A percentile compares a stretch with the other conserved stretches of the same genome.
Evolutionary conservation across 805 yeast genomes (phyloP).

Genomic region (Yamadazyma tumulicola): DNA sequence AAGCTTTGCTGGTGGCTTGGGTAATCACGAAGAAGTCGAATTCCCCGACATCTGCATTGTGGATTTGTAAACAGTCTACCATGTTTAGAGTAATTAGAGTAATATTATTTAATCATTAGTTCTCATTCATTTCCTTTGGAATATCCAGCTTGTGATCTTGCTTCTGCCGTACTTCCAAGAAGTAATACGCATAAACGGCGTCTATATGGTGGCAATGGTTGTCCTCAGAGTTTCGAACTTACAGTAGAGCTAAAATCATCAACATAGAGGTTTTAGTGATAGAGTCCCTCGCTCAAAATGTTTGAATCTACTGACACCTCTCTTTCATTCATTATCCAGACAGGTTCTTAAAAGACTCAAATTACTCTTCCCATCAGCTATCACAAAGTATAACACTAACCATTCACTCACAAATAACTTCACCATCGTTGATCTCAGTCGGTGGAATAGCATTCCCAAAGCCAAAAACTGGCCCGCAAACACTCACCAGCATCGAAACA

Average conservation of each 20-base stretch:
- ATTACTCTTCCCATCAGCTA: constrained; percentile 45
- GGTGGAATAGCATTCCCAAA: no score
- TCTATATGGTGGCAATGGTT: no score
- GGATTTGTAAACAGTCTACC: constrained; percentile 14
- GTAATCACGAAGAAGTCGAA: constrained; percentile 38
- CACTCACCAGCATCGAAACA: not conserved
- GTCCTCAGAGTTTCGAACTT: not conserved
- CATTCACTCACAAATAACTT: not conserved
- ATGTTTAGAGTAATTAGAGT: not conserved
- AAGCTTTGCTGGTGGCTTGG: constrained; percentile 41
- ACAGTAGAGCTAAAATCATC: no score
- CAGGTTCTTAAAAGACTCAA: constrained; percentile 46
- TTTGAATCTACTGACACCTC: constrained; percentile 51
- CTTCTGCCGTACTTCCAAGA: no score
- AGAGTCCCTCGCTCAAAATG: constrained; percentile 14
- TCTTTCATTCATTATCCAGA: constrained; percentile 48
- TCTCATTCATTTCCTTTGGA: no score
- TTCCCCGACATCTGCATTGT: constrained; percentile 42
- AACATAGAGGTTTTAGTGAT: not conserved
- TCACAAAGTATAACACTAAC: constrained; percentile 26
- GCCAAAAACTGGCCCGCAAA: constrained; percentile 1
- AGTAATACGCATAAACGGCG: no score
- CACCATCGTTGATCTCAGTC: no score
- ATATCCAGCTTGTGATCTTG: no score
- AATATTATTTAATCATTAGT: no score